Conservation (phyloP, 164 flowering plant species). For the Nelumbo lutea region DNA sequence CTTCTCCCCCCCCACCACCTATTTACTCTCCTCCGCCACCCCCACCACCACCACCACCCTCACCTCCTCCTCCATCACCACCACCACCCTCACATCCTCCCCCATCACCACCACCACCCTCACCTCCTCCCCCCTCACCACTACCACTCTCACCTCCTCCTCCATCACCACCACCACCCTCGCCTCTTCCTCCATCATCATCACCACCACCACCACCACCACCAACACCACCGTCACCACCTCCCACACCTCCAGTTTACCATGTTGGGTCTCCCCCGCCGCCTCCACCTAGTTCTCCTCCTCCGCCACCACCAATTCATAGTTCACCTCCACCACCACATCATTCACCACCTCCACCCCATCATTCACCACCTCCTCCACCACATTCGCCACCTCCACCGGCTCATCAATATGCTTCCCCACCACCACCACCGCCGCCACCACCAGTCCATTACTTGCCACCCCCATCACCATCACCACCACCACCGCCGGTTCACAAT, state of each 20-base stretch:
- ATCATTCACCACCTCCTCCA: constrained; percentile 12
- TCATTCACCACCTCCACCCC: constrained; percentile 27
- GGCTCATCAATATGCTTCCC: constrained; percentile 15
- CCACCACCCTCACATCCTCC: constrained; percentile 25
- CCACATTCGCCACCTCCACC: constrained; percentile 19
- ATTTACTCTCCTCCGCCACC: constrained; percentile 31
- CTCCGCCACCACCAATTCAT: constrained; percentile 25
- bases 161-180: constrained; percentile 29
- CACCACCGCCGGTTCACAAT: constrained; percentile 11
- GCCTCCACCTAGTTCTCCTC: constrained; percentile 19
- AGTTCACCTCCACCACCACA: constrained; percentile 19
- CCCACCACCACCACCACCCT: constrained; percentile 36
- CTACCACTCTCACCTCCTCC: constrained; percentile 22
- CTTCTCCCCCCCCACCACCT: constrained; percentile 40
- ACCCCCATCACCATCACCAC: constrained; percentile 7
- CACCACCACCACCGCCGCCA: constrained; percentile 21
- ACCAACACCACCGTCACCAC: constrained; percentile 6
- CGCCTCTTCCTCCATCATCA: constrained; percentile 25
- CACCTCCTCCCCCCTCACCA: constrained; percentile 32
- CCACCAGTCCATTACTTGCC: constrained; percentile 16
- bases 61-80: constrained; percentile 28
- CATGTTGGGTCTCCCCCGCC: constrained; percentile 16
- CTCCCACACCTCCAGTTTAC: constrained; percentile 20
- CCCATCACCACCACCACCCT: constrained; percentile 33
- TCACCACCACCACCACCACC: constrained; percentile 32